Percentiles rank a stretch among this genome's conserved stretches.
Evolutionary conservation across 2,329 filamentous ascomycete species (phyloP).

Genomic region (Lecanicillium sp.): DNA sequence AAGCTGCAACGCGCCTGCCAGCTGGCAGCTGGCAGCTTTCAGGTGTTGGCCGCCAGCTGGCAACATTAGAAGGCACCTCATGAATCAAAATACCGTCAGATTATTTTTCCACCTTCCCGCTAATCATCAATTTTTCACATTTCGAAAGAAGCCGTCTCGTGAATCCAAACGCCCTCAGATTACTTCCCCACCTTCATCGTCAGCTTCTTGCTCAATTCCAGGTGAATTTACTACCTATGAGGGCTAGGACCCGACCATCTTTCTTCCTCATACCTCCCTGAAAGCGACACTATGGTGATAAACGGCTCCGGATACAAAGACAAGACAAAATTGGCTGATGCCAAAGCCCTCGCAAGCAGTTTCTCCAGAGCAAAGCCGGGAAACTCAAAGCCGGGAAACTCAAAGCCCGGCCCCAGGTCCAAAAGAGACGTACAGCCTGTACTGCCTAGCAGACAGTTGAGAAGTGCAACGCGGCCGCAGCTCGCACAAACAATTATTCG

Average conservation of each 20-base stretch:
- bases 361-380: conserved; percentile 7
- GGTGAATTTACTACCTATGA: too few species aligned
- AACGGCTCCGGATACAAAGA: neutral
- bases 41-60: neutral
- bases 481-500: neutral
- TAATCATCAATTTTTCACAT: too few species aligned
- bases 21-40: neutral
- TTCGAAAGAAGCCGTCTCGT: too few species aligned
- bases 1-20: neutral
- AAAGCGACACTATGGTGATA: too few species aligned
- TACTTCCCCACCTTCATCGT: too few species aligned
- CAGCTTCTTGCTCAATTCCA: neutral
- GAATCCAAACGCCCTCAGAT: neutral
- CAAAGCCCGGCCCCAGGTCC: neutral
- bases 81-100: neutral
- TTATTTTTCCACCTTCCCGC: too few species aligned
- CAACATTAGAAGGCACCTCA: too few species aligned
- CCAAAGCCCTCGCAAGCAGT: conserved; percentile 12
- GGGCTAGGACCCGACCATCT: too few species aligned
- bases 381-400: neutral
- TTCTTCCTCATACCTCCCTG: too few species aligned
- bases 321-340: conserved; percentile 4
- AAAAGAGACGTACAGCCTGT: too few species aligned
- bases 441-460: neutral
- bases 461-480: neutral